Conservation (phyloP, 2,329 filamentous ascomycete species). For the Blumeria graminis region DNA sequence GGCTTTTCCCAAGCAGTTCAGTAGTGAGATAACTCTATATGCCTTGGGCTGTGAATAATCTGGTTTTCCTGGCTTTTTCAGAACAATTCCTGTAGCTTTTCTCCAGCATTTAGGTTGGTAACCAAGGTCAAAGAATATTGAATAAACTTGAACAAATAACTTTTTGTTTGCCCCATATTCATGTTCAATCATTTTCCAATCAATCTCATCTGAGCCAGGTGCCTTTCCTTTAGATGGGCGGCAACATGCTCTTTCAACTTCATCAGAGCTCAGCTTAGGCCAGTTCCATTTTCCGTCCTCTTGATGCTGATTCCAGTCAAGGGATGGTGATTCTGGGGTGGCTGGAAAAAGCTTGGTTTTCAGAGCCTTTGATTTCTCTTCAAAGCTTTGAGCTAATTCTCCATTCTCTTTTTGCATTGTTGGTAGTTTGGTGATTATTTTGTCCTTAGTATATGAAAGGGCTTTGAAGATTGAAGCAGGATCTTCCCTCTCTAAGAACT, state of each 20-base stretch:
- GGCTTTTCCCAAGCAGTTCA: neutral
- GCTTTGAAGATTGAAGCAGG: too few species aligned
- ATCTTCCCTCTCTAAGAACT: too few species aligned
- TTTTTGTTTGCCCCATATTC: neutral
- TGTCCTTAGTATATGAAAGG: too few species aligned
- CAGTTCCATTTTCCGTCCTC: neutral
- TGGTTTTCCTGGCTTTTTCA: neutral
- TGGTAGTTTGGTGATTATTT: too few species aligned
- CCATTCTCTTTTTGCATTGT: neutral
- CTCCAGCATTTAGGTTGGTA: neutral
- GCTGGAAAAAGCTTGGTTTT: neutral
- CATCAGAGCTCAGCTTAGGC: neutral
- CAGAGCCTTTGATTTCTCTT: neutral
- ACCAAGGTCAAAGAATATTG: neutral
- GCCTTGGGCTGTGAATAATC: neutral
- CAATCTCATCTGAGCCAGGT: neutral
- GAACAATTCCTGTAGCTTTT: neutral
- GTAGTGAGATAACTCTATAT: neutral
- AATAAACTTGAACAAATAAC: neutral
- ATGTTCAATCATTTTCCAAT: neutral
- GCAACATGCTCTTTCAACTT: neutral
- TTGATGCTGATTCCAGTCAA: neutral
- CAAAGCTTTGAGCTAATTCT: neutral
- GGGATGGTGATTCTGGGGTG: neutral
- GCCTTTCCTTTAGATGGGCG: neutral